Evolutionary conservation across 768 basidiomycete species (phyloP).

Genomic region (Cyathus striatus): DNA sequence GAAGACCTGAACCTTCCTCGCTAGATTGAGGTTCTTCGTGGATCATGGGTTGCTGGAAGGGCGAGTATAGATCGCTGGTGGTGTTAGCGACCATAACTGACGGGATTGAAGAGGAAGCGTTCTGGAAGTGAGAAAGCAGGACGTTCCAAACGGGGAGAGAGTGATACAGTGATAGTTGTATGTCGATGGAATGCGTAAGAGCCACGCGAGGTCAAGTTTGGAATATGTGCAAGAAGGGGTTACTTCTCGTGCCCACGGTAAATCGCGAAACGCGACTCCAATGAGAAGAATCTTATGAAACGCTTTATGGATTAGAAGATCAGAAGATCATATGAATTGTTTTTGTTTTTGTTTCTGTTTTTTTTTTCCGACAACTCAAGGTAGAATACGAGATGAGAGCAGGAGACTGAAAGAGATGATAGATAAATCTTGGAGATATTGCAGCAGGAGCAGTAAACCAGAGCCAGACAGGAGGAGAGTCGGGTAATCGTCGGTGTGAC

Average conservation of each 20-base stretch:
- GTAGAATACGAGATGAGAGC: background rate
- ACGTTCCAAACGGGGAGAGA: slow-evolving; percentile 11
- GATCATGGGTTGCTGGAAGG: slow-evolving; percentile 45
- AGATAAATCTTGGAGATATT: background rate
- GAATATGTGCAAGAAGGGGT: slow-evolving; percentile 25
- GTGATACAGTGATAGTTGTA: slow-evolving; percentile 18
- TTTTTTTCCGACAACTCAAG: background rate
- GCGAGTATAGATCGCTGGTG: slow-evolving; percentile 51
- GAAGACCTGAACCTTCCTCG: slow-evolving; percentile 72
- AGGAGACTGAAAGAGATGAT: background rate
- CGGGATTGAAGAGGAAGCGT: slow-evolving; percentile 21
- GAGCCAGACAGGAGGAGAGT: too few relatives aligned
- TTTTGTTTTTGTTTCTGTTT: slow-evolving; percentile 4
- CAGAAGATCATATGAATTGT: slow-evolving; percentile 25
- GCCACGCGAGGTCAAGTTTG: slow-evolving; percentile 51
- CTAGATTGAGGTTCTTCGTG: slow-evolving; percentile 67
- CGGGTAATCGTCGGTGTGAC: background rate
- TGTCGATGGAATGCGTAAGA: slow-evolving; percentile 17
- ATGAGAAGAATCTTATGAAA: slow-evolving; percentile 25
- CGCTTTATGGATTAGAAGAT: slow-evolving; percentile 26
- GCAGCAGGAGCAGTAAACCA: background rate
- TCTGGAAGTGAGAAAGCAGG: slow-evolving; percentile 6
- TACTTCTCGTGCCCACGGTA: slow-evolving; percentile 39
- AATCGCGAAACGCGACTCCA: slow-evolving; percentile 18
- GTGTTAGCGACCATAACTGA: slow-evolving; percentile 52